Conservation (phyloP, 2,329 filamentous ascomycete species). For the Hypoxylon sp. region DNA sequence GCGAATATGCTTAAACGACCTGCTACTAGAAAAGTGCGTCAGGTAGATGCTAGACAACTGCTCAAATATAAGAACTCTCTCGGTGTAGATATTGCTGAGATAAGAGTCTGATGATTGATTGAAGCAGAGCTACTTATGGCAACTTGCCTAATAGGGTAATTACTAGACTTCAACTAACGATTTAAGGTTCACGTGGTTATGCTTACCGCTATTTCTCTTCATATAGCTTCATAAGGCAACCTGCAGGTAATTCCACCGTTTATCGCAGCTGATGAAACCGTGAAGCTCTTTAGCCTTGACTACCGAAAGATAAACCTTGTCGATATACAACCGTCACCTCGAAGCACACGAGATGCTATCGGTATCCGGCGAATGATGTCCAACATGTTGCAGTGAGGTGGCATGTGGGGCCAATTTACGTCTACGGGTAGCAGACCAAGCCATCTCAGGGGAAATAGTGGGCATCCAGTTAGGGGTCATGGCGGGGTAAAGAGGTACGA, state of each 20-base stretch:
- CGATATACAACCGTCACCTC: background rate
- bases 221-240: conserved; percentile 4
- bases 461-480: conserved; percentile 30
- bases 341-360: conserved; percentile 10
- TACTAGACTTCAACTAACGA: background rate
- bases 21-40: conserved; percentile 36
- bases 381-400: conserved; percentile 13
- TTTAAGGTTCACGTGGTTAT: conserved; percentile 7
- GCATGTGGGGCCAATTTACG: conserved; percentile 31
- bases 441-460: conserved; percentile 44
- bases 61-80: conserved; percentile 25
- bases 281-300: background rate
- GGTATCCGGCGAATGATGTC: conserved; percentile 28
- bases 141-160: conserved; percentile 27
- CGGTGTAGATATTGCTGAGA: conserved; percentile 7
- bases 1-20: conserved; percentile 24
- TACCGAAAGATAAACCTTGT: conserved; percentile 5
- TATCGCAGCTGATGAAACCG: background rate
- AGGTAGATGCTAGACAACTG: conserved; percentile 30
- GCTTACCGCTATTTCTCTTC: conserved; percentile 26
- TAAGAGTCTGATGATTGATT: too few species aligned
- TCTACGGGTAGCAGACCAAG: conserved; percentile 9
- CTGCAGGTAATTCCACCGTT: conserved; percentile 1
- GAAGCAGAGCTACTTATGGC: too few species aligned
- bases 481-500: conserved; percentile 41